phyloP scores from a whole-genome alignment of 148 eudicot species.

The Diospyros kaki region DNA sequence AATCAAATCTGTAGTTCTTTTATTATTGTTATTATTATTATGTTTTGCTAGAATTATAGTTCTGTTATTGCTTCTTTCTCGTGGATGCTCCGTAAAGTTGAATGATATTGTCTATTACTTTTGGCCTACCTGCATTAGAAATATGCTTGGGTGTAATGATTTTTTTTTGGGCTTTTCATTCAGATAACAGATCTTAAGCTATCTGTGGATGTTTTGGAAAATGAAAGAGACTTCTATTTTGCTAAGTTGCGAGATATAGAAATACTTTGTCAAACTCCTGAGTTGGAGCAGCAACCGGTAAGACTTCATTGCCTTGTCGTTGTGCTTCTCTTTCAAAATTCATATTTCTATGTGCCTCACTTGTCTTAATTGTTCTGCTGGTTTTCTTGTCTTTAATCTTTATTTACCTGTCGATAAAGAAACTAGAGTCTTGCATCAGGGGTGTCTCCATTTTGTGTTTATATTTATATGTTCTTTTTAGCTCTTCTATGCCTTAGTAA shows the following conservation, averaged over 20 bases:
- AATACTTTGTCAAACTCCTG: slow-evolving; percentile 72
- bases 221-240: slow-evolving; percentile 89
- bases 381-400: background rate
- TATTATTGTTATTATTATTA: too few species aligned
- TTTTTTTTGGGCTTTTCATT: slow-evolving; percentile 6
- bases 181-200: slow-evolving; percentile 80
- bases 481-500: background rate
- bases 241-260: slow-evolving; percentile 80
- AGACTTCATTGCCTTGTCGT: slow-evolving; percentile 11
- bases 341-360: background rate
- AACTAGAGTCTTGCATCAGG: background rate
- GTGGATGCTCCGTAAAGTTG: background rate
- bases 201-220: slow-evolving; percentile 72
- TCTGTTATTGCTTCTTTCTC: background rate
- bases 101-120: background rate
- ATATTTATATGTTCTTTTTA: background rate
- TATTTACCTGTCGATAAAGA: background rate
- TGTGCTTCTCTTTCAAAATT: background rate
- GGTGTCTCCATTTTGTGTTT: background rate
- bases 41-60: background rate
- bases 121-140: background rate
- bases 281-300: slow-evolving; percentile 61
- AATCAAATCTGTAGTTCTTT: too few species aligned
- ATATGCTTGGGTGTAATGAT: background rate
- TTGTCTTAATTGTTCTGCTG: background rate